phyloP scores from a whole-genome alignment of 1,139 yeast species.

The Yarrowia galli region DNA sequence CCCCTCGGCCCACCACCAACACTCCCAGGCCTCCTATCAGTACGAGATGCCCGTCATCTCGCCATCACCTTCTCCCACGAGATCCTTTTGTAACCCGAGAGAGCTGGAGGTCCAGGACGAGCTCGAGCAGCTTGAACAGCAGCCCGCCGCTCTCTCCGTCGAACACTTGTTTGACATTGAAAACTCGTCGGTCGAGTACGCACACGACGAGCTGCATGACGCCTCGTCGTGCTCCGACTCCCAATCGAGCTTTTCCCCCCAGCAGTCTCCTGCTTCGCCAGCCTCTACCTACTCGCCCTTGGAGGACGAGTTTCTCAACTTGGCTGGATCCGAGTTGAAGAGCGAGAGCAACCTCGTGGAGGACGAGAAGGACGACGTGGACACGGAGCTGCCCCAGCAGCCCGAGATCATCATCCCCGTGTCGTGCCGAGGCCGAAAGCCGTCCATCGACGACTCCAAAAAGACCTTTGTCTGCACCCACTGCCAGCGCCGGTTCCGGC shows the following conservation, averaged over 20 bases:
- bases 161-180: constrained; percentile 36
- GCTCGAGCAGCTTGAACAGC: constrained; percentile 16
- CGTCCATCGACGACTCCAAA: constrained; percentile 44
- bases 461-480: constrained; percentile 50
- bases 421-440: constrained; percentile 49
- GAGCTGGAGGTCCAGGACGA: constrained; percentile 36
- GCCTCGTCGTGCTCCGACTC: constrained; percentile 35
- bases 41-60: constrained; percentile 34
- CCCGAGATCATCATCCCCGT: constrained; percentile 38
- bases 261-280: constrained; percentile 34
- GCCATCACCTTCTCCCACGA: constrained; percentile 36
- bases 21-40: neutral
- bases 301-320: constrained; percentile 38
- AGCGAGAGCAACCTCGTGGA: neutral
- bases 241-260: constrained; percentile 36
- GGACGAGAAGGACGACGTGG: constrained; percentile 10
- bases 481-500: constrained; percentile 59
- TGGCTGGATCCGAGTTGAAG: constrained; percentile 34
- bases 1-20: neutral
- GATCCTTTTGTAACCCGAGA: constrained; percentile 36
- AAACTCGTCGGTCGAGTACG: constrained; percentile 24
- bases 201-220: constrained; percentile 28
- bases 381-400: constrained; percentile 13
- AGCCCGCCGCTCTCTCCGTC: constrained; percentile 32
- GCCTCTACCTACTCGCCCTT: constrained; percentile 37